These are phyloP conservation scores for Citrus hindsii DNA, from an alignment of 345 rosid species.

Conservation along the genomic window DNA sequence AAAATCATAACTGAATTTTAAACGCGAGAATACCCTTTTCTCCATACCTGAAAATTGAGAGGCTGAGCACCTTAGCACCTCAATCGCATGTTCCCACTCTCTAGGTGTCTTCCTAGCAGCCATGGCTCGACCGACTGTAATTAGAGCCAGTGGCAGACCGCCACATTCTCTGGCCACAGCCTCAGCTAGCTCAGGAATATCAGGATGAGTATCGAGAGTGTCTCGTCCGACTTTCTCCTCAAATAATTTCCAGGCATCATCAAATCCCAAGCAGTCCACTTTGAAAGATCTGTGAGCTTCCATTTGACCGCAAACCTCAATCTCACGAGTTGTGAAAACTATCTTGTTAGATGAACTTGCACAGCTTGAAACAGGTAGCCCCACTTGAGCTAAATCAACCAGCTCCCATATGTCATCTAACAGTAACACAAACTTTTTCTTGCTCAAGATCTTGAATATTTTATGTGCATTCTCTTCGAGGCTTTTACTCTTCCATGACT, in stretches of 20 bases:
- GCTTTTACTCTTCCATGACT: no score
- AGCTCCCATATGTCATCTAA: no score
- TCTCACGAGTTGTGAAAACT: neutral
- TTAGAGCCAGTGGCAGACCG: neutral
- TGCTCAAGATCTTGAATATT: no score
- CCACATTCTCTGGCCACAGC: neutral
- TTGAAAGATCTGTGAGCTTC: neutral
- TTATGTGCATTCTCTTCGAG: no score
- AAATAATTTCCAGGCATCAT: slow-evolving; percentile 12
- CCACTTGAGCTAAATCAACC: no score
- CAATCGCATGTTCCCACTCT: neutral
- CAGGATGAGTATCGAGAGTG: neutral
- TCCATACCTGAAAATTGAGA: slow-evolving; percentile 2
- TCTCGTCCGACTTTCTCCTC: neutral
- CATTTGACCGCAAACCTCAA: neutral
- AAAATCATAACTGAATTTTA: neutral
- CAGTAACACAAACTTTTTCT: no score
- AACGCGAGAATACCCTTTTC: neutral
- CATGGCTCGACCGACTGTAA: slow-evolving; percentile 1
- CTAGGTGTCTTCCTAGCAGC: neutral
- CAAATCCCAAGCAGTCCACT: neutral
- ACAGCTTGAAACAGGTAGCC: neutral
- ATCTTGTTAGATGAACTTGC: neutral
- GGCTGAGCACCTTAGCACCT: neutral
- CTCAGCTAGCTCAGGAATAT: neutral